Base-by-base conservation (phyloP, 345 rosid genomes). In the Pseudoturritis turrita region DNA sequence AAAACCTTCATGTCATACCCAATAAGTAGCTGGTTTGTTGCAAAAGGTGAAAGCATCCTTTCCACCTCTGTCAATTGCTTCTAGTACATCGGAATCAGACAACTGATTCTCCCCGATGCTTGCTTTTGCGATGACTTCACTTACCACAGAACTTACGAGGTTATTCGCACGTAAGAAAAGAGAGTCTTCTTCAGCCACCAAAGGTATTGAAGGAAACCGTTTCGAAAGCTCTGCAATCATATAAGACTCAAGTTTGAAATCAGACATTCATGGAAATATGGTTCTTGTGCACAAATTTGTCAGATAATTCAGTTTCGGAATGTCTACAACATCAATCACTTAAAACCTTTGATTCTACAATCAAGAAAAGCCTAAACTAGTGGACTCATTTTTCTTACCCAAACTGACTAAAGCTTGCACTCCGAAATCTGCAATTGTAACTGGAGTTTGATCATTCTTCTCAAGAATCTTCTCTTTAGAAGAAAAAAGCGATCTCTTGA, bases 131-230 rank as follows among this genome's bases (percentile, higher is more conserved):
- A 74, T 76, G 22, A 90, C 85, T 55, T 75, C 89, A 83, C 79
- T 83, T 46, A 78, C 83, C 52, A 94, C 91, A 71, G 85, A 77
- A 70, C 81, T 87, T 50, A 87, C 90, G 51, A 94, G 84, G 73
- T 85, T 83, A 63, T 84, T 86, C 33, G 83, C 67, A 52, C 88
- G 83, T 68, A 93, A 56, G 77, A 83, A 88, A 2, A 83, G 77
- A 70, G 97, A 87, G 76, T 93, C 97, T 79, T 93, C 98, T 74
- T 90, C 98, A 62, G 96, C 98, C 66, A 94, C 97, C 78, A 94
- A 70, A 10, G 98, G 97, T 78, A 90, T 83, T 19, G 86, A 81
- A 67, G 98, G 98, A 82, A 90, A 90, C 75, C 68, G 49, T 65
- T 81, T 84, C 49, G 92, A 63, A 55, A 94, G 79, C 83, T 90